Evolutionary conservation across 208 protist genomes (phyloP), one percentile per base, ranked within the genome.

Genomic region (Crithidia expoeki): DNA sequence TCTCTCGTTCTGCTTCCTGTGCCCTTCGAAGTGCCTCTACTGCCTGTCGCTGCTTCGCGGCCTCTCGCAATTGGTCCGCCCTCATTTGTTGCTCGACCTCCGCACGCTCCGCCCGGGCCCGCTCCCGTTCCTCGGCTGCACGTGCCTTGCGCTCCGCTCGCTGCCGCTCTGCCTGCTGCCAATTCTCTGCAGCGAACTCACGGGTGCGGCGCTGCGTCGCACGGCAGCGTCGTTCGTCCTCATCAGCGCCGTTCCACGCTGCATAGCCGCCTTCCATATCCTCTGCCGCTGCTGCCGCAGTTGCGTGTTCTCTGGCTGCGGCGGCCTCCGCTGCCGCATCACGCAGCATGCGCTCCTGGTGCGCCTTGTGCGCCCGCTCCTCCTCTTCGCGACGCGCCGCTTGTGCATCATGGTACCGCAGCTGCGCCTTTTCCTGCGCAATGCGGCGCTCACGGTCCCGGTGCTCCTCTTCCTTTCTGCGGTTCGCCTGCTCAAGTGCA

Each of bases 401-500:
- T 19, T 76, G 69, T 4, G 30, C 53, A 3, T 59, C 75, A 11
- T 32, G 42, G 42, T 72, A 47, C 57, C 76, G 64, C 50, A 67
- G 63, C 50, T 64, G 55, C 14, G 56, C 68, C 0, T 44, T 38
- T 28, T 62, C 72, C 19, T 59, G 62, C 46, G 69, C 46, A 19
- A 81, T 59, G 42, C 68, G 64, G 14, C 59, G 50, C 33, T 49
- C 64, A 5, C 51, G 55, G 27, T 72, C 72, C 32, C 66, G 58
- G 16, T 38, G 68, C 42, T 58, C 71, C 61, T 90, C 88, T 40
- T 85, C 83, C 40, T 63, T 65, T 27, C 57, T 76, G 6, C 79
- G 76, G 33, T 83, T 67, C 1, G 83, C 89, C 66, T 90, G 78
- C 50, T 86, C 84, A 59, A 63, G 21, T 56, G 90, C 90, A 69